Evolutionary conservation across 2,329 filamentous ascomycete genomes (phyloP), one percentile per base, ranked within the genome.

Genomic region (Beauveria australis): DNA sequence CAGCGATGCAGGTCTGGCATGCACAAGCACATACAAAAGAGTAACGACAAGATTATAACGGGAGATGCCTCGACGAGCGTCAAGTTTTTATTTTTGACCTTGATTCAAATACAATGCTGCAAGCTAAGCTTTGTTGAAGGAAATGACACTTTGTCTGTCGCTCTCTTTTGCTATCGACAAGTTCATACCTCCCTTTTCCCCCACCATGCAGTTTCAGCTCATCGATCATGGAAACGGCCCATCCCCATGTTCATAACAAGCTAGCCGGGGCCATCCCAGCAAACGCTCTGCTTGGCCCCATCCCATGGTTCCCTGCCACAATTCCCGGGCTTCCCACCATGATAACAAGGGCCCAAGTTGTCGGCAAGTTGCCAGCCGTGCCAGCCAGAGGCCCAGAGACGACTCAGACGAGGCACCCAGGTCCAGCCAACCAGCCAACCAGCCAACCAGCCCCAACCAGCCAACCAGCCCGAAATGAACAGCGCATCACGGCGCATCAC

Each of bases 181-280:
- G 19, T 43, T 44, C 5, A 59, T 58, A 30, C 55, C 55, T 44
- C 55, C 22, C 22, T 8, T 55, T 24, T 33, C 37, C 37, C 47
- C n/a, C 46, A 4, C 24, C n/a, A 19, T 19, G 33, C 55, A 43
- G 46, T 46, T 58, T 59, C 55, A 59, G 55, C 47, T 52, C 56
- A 59, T 59, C 56, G 56, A 59, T 53, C 56, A 59, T 5, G 26
- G 37, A 59, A 43, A 59, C 30, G 18, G 44, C 53, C 53, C 24
- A 30, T 16, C 40, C 47, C 56, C 54, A 40, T 46, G 44, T 26
- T 43, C 24, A 44, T 4, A 22, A 30, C n/a, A 30, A 48, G 24
- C 47, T 43, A 58, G 55, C 47, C 16, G 18, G 55, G 54, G 24
- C 14, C 43, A 59, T 51, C 47, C 33, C 26, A 51, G 55, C 40